A percentile compares a stretch with the other conserved stretches of the same genome.
Evolutionary conservation across 257 asterid genomes (phyloP).

Genomic region (Nyctanthes arbortristis): DNA sequence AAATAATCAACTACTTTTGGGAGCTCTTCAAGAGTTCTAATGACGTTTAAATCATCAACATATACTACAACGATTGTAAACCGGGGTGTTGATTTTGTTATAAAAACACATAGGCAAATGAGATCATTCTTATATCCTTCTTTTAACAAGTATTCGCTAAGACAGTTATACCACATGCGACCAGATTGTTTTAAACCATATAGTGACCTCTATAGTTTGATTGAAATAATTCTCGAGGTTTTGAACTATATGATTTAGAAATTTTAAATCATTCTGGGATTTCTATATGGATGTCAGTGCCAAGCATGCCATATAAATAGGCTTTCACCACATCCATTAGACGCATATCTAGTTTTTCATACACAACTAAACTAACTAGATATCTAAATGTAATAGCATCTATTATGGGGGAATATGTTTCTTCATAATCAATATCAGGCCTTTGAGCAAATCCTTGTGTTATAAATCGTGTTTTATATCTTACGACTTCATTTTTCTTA

Average conservation of each 20-base stretch:
- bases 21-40: background rate
- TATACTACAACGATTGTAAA: background rate
- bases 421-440: no score
- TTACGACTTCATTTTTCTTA: no score
- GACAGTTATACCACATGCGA: background rate
- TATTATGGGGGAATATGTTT: no score
- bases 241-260: background rate
- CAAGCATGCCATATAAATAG: no score
- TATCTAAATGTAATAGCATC: no score
- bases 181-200: slow-evolving; percentile 1
- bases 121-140: background rate
- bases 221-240: background rate
- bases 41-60: background rate
- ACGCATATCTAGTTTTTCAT: no score
- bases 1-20: background rate
- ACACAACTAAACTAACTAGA: no score
- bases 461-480: no score
- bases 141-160: background rate
- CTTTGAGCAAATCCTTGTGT: no score
- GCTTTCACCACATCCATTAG: no score
- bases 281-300: background rate
- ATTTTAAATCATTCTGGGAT: background rate
- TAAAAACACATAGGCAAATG: background rate
- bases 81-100: background rate
- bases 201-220: background rate